A percentile compares a stretch with the other conserved stretches of the same genome.
Conservation (phyloP, 768 basidiomycete species). For the Krasilnikovozyma curviuscula region DNA sequence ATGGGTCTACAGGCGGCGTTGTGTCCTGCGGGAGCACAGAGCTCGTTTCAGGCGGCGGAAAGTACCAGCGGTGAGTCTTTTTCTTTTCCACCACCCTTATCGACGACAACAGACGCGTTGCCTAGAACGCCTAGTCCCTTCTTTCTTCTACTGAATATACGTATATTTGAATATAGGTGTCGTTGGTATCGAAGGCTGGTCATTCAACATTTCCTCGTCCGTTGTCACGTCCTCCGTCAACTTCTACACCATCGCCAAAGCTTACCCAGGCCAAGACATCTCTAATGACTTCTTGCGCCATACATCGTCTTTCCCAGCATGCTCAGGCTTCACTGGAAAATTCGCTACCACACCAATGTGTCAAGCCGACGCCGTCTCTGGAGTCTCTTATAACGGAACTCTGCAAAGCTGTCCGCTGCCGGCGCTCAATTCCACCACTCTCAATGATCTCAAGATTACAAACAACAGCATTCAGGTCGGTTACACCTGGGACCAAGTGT, state of each 20-base stretch:
- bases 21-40: conserved; percentile 37
- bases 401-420: conserved; percentile 44
- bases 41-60: too few relatives aligned
- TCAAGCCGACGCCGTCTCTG: conserved; percentile 18
- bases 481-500: conserved; percentile 79
- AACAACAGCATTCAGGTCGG: conserved; percentile 56
- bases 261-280: conserved; percentile 62
- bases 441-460: conserved; percentile 40
- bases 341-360: conserved; percentile 64
- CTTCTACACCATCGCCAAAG: conserved; percentile 38
- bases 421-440: conserved; percentile 40
- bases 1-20: conserved; percentile 84
- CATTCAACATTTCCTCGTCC: conserved; percentile 51
- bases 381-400: conserved; percentile 21
- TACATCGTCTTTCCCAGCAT: conserved; percentile 45
- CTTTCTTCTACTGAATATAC: background rate
- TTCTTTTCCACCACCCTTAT: conserved; percentile 19
- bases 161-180: conserved; percentile 37
- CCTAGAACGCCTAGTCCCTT: too few relatives aligned
- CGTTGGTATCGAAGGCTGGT: conserved; percentile 53
- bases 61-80: background rate
- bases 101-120: background rate
- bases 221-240: conserved; percentile 37
- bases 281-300: conserved; percentile 62
- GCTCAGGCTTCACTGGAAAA: conserved; percentile 38